Percentiles rank a stretch among this genome's conserved stretches.
phyloP scores from a whole-genome alignment of 164 flowering plant genomes.

The Chimonanthus praecox region DNA sequence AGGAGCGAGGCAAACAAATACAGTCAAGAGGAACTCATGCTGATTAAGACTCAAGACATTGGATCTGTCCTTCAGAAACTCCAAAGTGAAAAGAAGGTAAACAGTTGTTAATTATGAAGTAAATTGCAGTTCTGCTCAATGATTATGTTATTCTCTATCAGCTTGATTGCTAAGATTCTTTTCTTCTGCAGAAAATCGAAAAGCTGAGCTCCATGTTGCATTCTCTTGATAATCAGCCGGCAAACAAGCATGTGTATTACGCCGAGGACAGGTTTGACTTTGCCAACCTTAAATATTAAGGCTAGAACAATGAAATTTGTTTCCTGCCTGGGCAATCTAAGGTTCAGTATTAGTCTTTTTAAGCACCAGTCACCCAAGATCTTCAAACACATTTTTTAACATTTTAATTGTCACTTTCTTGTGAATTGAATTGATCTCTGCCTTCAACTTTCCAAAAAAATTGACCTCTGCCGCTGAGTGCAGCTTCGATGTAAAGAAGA shows the following conservation, averaged over 20 bases:
- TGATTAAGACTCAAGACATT: conserved; percentile 90
- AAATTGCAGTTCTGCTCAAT: not conserved
- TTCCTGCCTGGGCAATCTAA: not conserved
- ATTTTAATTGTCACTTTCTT: not conserved
- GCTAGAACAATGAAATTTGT: not conserved
- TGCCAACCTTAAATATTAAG: not conserved
- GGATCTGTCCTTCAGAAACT: conserved; percentile 73
- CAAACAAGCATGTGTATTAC: conserved; percentile 60
- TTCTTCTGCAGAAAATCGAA: conserved; percentile 66
- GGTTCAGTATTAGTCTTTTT: not conserved
- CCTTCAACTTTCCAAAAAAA: too few relatives aligned
- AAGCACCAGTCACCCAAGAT: not conserved
- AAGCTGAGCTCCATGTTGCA: conserved; percentile 55
- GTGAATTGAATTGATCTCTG: not conserved
- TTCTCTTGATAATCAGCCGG: conserved; percentile 40
- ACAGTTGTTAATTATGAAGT: not conserved
- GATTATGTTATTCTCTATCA: not conserved
- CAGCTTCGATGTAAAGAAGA: too few relatives aligned
- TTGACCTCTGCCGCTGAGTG: too few relatives aligned
- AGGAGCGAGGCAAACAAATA: conserved; percentile 71
- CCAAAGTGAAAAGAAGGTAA: conserved; percentile 75
- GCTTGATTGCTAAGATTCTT: conserved; percentile 7
- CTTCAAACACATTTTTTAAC: too few relatives aligned
- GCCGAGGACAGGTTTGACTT: conserved; percentile 69
- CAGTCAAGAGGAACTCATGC: conserved; percentile 64